A percentile compares a stretch with the other conserved stretches of the same genome.
These are phyloP conservation scores for Selaginella tamariscina DNA, from an alignment of 75 land plant species.

Conservation along the genomic window DNA sequence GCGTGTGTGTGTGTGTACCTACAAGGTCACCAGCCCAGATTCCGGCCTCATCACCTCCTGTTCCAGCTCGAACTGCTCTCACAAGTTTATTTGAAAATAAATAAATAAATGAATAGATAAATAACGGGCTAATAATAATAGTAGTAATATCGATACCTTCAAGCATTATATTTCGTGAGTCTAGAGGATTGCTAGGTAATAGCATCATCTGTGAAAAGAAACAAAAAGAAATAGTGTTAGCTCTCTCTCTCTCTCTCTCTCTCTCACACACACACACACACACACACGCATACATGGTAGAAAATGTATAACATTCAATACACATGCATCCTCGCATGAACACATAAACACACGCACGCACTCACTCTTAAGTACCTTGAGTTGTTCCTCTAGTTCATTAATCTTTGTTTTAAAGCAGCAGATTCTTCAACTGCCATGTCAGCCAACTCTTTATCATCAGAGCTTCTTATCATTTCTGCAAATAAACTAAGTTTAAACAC, in stretches of 20 bases:
- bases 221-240: too few species aligned
- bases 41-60: constrained; percentile 99
- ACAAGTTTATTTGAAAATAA: too few species aligned
- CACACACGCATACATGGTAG: too few species aligned
- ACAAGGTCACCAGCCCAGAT: constrained; percentile 99
- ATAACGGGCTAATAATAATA: too few species aligned
- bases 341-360: too few species aligned
- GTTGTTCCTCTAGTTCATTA: constrained; percentile 56
- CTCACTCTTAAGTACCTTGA: constrained; percentile 54
- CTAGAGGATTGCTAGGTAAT: constrained; percentile 85
- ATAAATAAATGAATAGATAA: too few species aligned
- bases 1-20: constrained; percentile 47
- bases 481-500: too few species aligned
- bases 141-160: constrained; percentile 69
- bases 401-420: constrained; percentile 35
- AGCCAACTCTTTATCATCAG: constrained; percentile 67
- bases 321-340: too few species aligned
- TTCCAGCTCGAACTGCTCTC: constrained; percentile 98
- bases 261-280: too few species aligned
- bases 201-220: constrained; percentile 40
- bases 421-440: constrained; percentile 78
- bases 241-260: too few species aligned
- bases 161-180: constrained; percentile 87
- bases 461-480: constrained; percentile 11
- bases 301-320: too few species aligned